Evolutionary conservation across 768 basidiomycete species (phyloP).

Genomic region (Tricholoma furcatifolium): DNA sequence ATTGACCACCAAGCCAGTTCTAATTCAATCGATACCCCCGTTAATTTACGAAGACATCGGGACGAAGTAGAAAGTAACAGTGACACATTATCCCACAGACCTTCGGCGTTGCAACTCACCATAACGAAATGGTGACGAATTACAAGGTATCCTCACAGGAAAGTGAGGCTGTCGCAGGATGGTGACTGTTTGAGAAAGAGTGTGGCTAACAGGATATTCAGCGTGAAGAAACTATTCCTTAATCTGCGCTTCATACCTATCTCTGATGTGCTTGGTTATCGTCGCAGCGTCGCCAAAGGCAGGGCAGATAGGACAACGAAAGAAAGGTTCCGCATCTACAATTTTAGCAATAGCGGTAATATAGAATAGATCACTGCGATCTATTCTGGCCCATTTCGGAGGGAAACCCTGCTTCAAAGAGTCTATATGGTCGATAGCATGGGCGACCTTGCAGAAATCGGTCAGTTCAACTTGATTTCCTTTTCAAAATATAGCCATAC

Average conservation of each 20-base stretch:
- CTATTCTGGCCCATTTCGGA: constrained; percentile 10
- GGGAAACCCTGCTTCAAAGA: constrained; percentile 1
- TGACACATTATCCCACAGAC: no score
- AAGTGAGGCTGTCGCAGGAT: constrained; percentile 15
- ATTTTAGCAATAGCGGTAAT: constrained; percentile 11
- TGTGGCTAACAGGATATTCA: constrained; percentile 6
- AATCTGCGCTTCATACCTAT: constrained; percentile 6
- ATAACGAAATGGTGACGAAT: not conserved
- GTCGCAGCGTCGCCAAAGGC: constrained; percentile 13
- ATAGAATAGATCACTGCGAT: constrained; percentile 13
- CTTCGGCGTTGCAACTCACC: no score
- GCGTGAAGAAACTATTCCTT: not conserved
- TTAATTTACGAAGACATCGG: not conserved
- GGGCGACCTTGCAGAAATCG: constrained; percentile 12
- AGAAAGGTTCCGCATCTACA: constrained; percentile 11
- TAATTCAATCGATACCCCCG: not conserved
- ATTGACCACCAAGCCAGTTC: not conserved
- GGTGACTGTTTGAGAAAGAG: constrained; percentile 15
- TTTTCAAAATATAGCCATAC: constrained; percentile 38
- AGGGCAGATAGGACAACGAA: constrained; percentile 18
- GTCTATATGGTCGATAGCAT: constrained; percentile 15
- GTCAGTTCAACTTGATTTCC: constrained; percentile 18
- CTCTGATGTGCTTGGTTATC: constrained; percentile 14
- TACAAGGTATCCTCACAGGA: constrained; percentile 9
- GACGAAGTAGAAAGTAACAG: not conserved